Evolutionary conservation across 352 stramenopile species (phyloP), one percentile per base, ranked within the genome.

Genomic region (Globisporangium heterothallicum): DNA sequence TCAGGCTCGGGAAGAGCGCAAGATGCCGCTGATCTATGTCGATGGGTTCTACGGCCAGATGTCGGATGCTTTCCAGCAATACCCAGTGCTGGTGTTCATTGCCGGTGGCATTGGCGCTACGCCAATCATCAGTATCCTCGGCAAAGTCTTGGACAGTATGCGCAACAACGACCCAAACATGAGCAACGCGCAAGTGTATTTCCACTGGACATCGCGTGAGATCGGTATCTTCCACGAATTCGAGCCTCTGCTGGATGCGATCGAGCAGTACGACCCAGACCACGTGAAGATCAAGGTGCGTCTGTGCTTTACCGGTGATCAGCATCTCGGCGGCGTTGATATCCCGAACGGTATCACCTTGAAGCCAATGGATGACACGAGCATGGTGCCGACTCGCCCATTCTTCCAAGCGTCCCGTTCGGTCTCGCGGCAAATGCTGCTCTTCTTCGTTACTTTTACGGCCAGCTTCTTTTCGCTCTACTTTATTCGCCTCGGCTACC

Each of bases 41-140:
- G 79, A 88, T 35, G 83, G 83, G 0, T 89, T 86, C 58, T 91
- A 92, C 63, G 83, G 80, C 49, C 86, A 88, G 42, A 89, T 89
- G 74, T 88, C 83, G 24, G 72, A 90, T 40, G 76, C 86, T 40
- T 90, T 90, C 54, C 74, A 90, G 63, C 74, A 90, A 49, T 92
- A 90, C 62, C 74, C 77, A 0, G 75, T 79, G 56, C 72, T 92
- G 0, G 78, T 92, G 26, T 84, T 92, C 36, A 64, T 92, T 12
- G 77, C 74, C 29, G 82, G 82, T 69, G 88, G 88, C 49, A 95
- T 97, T 46, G 87, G 89, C 19, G 74, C 86, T 6, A 97, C 89
- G 1, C 89, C 89, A 6, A 74, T 96, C 32, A 88, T 96, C 42
- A 93, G 79, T 42, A 81, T 96, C 29, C 49, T 97, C 10, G 85